Base-by-base conservation (phyloP, 1,139 yeast species). In the Nakaseomyces nivariensis region DNA sequence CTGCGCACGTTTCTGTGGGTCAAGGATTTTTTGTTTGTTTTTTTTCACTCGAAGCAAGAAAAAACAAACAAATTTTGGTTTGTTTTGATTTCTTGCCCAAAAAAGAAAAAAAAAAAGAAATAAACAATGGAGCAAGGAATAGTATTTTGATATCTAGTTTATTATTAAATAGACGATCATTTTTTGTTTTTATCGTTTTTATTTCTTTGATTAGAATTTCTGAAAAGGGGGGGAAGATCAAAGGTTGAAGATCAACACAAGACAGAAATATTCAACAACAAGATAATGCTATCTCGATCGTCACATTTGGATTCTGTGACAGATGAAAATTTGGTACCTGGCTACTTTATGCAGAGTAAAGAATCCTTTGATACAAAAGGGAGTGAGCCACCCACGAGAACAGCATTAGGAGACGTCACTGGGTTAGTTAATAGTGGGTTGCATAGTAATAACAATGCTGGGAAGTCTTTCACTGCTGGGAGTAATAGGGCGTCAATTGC, bases 371-470 rank as follows among this genome's bases (percentile, higher is more conserved):
- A 42, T 22, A 17, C 26, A 1, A 42, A 22, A 10, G 45, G 6
- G 6, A 34, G 29, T 32, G 26, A 42, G 36, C 59, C 42, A 6
- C 24, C 42, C 5, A 8, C 42, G 5, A 38, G 31, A 43, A 53
- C 61, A 5, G 66, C 62, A 5, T 50, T 63, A 33, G 54, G 64
- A 46, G 67, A 63, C 53, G 67, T 63, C 10, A 63, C 67, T 3
- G 54, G 64, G n/a, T 62, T 56, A 42, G 51, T 55, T 5, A 49
- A 48, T 13, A 56, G 55, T 45, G 54, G 52, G 29, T 37, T 46
- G 27, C 22, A 17, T 17, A 17, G 22, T 17, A 17, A 17, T 17
- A 17, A 17, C 22, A 43, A 51, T 36, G n/a, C 29, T 7, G 40
- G 40, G 17, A 33, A 29, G 11, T 13, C 25, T 4, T 29, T n/a